Conservation (phyloP, 2,329 filamentous ascomycete species). For the Penicillium sp. region DNA sequence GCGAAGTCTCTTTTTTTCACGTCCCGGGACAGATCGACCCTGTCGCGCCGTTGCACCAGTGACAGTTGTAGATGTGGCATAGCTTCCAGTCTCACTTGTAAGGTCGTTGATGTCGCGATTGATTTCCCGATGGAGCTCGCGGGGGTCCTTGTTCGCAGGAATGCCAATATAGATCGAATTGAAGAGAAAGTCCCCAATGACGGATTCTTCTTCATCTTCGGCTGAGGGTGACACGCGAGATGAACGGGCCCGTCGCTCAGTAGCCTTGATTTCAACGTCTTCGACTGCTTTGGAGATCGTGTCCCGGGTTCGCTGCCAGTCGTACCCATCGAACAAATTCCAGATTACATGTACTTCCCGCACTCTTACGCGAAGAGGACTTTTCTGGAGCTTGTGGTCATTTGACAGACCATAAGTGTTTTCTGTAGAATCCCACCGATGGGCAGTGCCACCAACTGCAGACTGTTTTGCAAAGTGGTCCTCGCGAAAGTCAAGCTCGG, state of each 20-base stretch:
- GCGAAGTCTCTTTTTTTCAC: slow-evolving; percentile 66
- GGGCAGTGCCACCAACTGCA: slow-evolving; percentile 66
- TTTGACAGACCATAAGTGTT: slow-evolving; percentile 74
- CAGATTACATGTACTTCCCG: slow-evolving; percentile 92
- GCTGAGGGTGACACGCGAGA: slow-evolving; percentile 59
- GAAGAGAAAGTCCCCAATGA: slow-evolving; percentile 94
- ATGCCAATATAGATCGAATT: slow-evolving; percentile 99
- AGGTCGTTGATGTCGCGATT: slow-evolving; percentile 86
- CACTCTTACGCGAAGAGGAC: slow-evolving; percentile 76
- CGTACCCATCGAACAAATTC: slow-evolving; percentile 97
- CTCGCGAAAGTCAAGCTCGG: slow-evolving; percentile 73
- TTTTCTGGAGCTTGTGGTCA: slow-evolving; percentile 62
- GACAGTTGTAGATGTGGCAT: slow-evolving; percentile 71
- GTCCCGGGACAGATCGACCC: slow-evolving; percentile 40
- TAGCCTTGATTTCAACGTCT: slow-evolving; percentile 80
- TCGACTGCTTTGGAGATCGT: slow-evolving; percentile 86
- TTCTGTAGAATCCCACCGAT: slow-evolving; percentile 77
- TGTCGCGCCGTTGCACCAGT: slow-evolving; percentile 45
- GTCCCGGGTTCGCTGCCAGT: slow-evolving; percentile 87
- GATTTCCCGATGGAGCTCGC: slow-evolving; percentile 79
- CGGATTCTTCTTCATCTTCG: slow-evolving; percentile 74
- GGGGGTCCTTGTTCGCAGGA: slow-evolving; percentile 80
- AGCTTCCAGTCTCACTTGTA: slow-evolving; percentile 84
- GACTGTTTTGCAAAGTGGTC: slow-evolving; percentile 73
- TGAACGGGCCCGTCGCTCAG: slow-evolving; percentile 68